phyloP scores from a whole-genome alignment of 768 basidiomycete species.

The Nidula microcarpa region DNA sequence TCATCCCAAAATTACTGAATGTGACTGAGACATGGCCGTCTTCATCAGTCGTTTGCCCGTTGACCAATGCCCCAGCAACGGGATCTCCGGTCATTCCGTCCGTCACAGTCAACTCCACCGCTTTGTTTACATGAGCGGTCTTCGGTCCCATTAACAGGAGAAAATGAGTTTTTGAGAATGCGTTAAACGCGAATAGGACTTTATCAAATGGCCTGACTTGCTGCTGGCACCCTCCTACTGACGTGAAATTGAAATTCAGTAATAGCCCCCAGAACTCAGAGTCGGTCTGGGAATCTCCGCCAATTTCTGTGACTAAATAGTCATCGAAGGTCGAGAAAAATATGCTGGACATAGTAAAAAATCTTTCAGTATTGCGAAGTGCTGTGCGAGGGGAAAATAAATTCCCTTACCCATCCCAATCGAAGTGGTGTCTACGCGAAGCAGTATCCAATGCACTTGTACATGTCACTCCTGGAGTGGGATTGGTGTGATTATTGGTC shows the following conservation, averaged over 20 bases:
- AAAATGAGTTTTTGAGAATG: constrained; percentile 26
- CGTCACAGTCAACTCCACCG: constrained; percentile 27
- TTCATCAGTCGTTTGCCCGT: constrained; percentile 14
- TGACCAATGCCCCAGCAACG: constrained; percentile 26
- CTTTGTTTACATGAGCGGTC: constrained; percentile 14
- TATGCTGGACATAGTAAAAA: constrained; percentile 13
- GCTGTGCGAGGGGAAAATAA: too few relatives aligned
- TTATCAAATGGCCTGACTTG: constrained; percentile 22
- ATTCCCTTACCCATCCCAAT: constrained; percentile 32
- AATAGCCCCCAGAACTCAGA: constrained; percentile 33
- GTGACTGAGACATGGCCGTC: constrained; percentile 22
- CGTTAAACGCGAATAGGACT: constrained; percentile 36
- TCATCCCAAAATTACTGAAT: constrained; percentile 17
- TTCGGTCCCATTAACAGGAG: constrained; percentile 29
- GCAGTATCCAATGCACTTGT: constrained; percentile 43
- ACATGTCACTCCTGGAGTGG: constrained; percentile 33
- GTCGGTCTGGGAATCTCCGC: constrained; percentile 18
- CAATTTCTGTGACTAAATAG: constrained; percentile 38
- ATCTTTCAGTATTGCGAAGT: too few relatives aligned
- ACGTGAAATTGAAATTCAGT: constrained; percentile 27
- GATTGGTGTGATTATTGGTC: constrained; percentile 30
- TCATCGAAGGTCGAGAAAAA: constrained; percentile 36
- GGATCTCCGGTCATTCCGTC: constrained; percentile 25
- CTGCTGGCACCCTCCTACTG: constrained; percentile 39
- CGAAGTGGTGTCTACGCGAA: constrained; percentile 21